Conservation (phyloP, 192 early-diverging fungal genomes). For the Backusella tuberculispora region DNA sequence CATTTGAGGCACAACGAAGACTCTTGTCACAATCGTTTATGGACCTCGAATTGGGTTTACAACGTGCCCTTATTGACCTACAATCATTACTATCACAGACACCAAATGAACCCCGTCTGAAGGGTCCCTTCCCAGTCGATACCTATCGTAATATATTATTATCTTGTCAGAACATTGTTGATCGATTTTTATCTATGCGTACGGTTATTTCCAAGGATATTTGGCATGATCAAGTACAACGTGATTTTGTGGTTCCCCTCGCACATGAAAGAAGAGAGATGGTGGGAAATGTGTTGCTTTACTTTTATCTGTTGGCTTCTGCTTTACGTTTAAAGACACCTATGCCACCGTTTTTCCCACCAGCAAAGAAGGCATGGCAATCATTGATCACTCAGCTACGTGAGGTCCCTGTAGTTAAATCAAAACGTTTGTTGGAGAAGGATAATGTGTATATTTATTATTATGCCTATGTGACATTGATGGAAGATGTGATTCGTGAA, state of each 20-base stretch:
- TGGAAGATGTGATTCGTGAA: conserved; percentile 81
- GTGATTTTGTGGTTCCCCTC: conserved; percentile 65
- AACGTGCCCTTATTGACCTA: conserved; percentile 65
- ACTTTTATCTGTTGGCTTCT: conserved; percentile 81
- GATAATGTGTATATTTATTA: conserved; percentile 77
- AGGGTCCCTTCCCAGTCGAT: conserved; percentile 72
- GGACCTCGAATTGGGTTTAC: conserved; percentile 72
- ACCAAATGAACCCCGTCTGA: conserved; percentile 81
- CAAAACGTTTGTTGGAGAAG: conserved; percentile 46
- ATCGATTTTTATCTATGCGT: conserved; percentile 78
- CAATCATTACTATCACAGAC: conserved; percentile 68
- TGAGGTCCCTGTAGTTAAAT: conserved; percentile 53
- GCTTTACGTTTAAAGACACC: conserved; percentile 85
- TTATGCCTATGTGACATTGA: conserved; percentile 77
- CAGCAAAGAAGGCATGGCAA: conserved; percentile 64
- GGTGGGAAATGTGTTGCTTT: conserved; percentile 74
- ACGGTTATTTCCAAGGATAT: conserved; percentile 65
- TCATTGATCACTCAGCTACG: conserved; percentile 64
- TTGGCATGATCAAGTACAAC: conserved; percentile 54
- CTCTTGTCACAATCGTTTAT: conserved; percentile 61
- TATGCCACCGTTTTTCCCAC: conserved; percentile 78
- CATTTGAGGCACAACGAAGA: conserved; percentile 23
- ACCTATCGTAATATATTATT: conserved; percentile 69
- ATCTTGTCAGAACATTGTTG: conserved; percentile 79
- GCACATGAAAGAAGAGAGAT: conserved; percentile 66